Base-by-base conservation (phyloP, 148 eudicot genomes). In the Rhododendron vialii region DNA sequence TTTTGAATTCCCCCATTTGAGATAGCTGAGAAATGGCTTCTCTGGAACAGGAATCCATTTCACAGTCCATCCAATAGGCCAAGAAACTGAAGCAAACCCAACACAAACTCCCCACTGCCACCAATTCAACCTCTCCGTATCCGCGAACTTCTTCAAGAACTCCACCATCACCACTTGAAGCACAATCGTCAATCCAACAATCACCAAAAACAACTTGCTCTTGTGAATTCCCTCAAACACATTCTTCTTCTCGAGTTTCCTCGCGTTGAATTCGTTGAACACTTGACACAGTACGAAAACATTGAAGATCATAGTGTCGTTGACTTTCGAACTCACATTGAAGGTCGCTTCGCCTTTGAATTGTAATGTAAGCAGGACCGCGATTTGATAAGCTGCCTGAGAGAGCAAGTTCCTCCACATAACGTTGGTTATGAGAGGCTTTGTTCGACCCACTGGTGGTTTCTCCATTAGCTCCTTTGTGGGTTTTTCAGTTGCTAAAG, bases 151-250 rank as follows among this genome's bases (percentile, higher is more conserved):
- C 69, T 88, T 81, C 83, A 85, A 28, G 75, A 59, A 82, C 78
- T 88, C 89, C 82, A 88, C 89, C 89, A 88, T 85, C 69, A 88
- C 79, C 67, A 82, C 87, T 15, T 88, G 89, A 41, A 84, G 71
- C 13, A 85, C 78, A 2, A 88, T 43, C 3, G 83, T 88, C 14
- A 63, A 36, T 22, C 82, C 85, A 15, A 85, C 24, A 14, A 85
- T 88, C 47, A 84, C 87, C 38, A 82, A 33, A 48, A 88, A 88
- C 57, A 88, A 24, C 59, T 47, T 85, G n/a, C 82, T 88, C 71
- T 47, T 77, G 20, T 53, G 61, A 18, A 82, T 75, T 33, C 85
- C 87, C 18, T 85, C 80, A 20, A 88, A 88, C 33, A 88, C 84
- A 61, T 84, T 85, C 85, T 81, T 88, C 80, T 88, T 84, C 85